A percentile compares a stretch with the other conserved stretches of the same genome.
Conservation (phyloP, 192 early-diverging fungal genomes). For the Funneliformis mosseae region DNA sequence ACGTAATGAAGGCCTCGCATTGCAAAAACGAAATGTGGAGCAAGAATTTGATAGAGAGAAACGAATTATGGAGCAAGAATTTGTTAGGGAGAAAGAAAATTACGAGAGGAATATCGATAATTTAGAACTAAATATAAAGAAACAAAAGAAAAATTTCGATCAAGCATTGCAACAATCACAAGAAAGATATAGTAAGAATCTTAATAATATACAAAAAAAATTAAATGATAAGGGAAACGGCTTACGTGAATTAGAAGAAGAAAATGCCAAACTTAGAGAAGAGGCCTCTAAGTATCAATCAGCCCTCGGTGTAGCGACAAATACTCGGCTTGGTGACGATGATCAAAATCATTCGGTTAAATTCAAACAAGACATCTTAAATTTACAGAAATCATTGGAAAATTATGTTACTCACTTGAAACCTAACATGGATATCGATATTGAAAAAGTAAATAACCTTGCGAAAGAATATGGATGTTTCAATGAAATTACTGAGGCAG, state of each 20-base stretch:
- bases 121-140: background rate
- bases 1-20: background rate
- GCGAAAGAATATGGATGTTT: background rate
- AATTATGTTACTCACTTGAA: background rate
- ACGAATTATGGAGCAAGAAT: background rate
- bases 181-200: background rate
- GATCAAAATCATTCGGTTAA: background rate
- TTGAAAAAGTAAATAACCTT: background rate
- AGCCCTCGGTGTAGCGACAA: constrained; percentile 2
- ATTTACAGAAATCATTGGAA: background rate
- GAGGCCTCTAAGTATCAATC: constrained; percentile 8
- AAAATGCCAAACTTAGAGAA: constrained; percentile 7
- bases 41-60: background rate
- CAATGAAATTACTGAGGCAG: constrained; percentile 1
- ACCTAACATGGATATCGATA: background rate
- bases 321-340: background rate
- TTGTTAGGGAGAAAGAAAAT: background rate
- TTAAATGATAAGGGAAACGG: background rate
- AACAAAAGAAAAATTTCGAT: background rate
- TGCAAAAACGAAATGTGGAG: background rate
- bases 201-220: background rate
- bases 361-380: background rate
- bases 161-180: background rate
- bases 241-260: background rate
- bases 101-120: background rate